Evolutionary conservation across 345 rosid species (phyloP).

Genomic region (Pistacia vera): DNA sequence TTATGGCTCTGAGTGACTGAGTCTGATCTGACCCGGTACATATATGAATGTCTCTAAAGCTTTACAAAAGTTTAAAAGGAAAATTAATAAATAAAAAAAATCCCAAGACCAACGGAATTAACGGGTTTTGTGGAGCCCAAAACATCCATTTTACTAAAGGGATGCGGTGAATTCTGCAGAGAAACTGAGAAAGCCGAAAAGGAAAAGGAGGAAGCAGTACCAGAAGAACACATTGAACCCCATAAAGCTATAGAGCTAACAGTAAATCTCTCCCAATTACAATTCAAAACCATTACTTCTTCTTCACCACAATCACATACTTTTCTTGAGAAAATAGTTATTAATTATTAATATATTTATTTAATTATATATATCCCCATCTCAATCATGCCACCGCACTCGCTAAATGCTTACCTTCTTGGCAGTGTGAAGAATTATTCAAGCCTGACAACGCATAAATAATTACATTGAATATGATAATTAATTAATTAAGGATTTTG

Average conservation of each 20-base stretch:
- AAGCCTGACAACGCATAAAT: too few relatives aligned
- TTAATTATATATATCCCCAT: too few relatives aligned
- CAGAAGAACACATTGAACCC: background rate
- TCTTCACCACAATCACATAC: background rate
- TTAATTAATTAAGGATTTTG: too few relatives aligned
- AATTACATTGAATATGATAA: too few relatives aligned
- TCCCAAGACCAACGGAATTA: background rate
- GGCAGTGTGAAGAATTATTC: too few relatives aligned
- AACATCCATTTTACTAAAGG: background rate
- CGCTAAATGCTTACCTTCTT: too few relatives aligned
- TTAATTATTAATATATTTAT: too few relatives aligned
- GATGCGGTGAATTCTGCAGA: background rate
- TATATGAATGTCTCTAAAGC: background rate
- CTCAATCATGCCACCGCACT: too few relatives aligned
- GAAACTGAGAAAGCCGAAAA: constrained; percentile 7
- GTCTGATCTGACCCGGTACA: too few relatives aligned
- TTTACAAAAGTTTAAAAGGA: background rate
- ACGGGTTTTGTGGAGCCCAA: constrained; percentile 10
- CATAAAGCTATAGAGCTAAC: background rate
- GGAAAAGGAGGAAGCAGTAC: background rate
- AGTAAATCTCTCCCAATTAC: background rate
- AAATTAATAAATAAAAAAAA: background rate
- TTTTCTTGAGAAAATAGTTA: too few relatives aligned
- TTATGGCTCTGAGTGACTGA: too few relatives aligned
- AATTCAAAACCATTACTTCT: background rate